Base-by-base conservation (phyloP, 371 early-diverging fungal species). In the Hamiltosporidium magnivora region DNA sequence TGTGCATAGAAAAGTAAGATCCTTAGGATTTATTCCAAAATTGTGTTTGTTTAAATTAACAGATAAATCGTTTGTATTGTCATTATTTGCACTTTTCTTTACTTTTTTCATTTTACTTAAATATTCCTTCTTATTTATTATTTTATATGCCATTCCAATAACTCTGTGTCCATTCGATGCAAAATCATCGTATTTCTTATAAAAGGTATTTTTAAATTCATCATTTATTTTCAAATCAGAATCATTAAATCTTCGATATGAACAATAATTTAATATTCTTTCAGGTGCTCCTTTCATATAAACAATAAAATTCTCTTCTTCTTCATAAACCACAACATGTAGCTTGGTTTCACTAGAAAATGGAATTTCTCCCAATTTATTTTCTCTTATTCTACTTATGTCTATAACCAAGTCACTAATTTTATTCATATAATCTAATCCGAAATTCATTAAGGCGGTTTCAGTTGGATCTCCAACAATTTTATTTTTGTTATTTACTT, bases 301-400 rank as follows among this genome's bases (percentile, higher is more conserved):
- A 2, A 89, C 81, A 9, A 86, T 90, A 61, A 86, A 78, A 3
- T 91, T 91, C 40, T 71, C 77, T 52, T 76, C 78, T 72, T 91
- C 90, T 40, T 74, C 72, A 58, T 81, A 79, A 67, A 93, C 87
- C 1, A 90, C 85, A 84, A 93, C 83, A 63, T 86, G 86, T 91
- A 91, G 91, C 79, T 93, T 93, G 86, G 87, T 92, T 43, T 86
- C 85, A 4, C 89, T 88, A 83, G 90, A 92, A 85, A 93, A 93
- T 14, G 94, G 94, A 25, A 93, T 87, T 73, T 93, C 93, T 78
- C 90, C 88, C 66, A 90, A 88, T 77, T 90, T 91, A 63, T 89
- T 88, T 25, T 56, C 14, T 36, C 37, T 25, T 9, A n/a, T 49
- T 49, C 8, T 49, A 9, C n/a, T 9, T 56, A 14, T 37, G 4